Evolutionary conservation across 1,284 basidiomycete species (phyloP).

Genomic region (Fomitopsis betulina): DNA sequence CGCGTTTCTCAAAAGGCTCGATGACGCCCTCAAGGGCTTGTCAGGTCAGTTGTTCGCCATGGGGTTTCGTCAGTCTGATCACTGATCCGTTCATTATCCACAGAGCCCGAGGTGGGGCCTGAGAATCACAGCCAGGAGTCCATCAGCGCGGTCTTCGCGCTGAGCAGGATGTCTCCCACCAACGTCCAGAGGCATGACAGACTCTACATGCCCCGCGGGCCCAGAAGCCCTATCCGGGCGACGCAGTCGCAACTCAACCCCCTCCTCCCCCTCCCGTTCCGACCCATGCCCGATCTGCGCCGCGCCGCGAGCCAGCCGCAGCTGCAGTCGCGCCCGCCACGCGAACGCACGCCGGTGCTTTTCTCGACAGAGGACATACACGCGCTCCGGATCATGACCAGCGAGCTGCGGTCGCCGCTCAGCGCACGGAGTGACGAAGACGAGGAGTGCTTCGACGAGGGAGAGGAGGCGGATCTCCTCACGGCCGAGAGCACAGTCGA

Average conservation of each 20-base stretch:
- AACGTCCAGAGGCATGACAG: not conserved
- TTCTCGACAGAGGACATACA: slow-evolving; percentile 1
- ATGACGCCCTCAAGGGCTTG: slow-evolving; percentile 1
- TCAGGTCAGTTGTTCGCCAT: not conserved
- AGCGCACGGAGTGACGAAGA: not conserved
- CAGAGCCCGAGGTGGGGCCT: not conserved
- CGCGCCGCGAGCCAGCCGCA: not conserved
- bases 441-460: not conserved
- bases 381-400: not conserved
- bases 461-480: slow-evolving; percentile 1
- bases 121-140: not conserved
- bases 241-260: not conserved
- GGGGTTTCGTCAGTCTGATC: not conserved
- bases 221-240: not conserved
- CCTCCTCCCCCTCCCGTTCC: slow-evolving; percentile 1
- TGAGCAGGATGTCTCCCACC: not conserved
- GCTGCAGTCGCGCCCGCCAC: not conserved
- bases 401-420: not conserved
- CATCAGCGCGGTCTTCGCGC: not conserved
- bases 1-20: slow-evolving; percentile 1
- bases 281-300: not conserved
- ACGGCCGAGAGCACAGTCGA: slow-evolving; percentile 3
- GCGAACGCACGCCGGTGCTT: not conserved
- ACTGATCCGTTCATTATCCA: not conserved
- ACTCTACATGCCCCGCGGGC: not conserved